Percentiles rank a stretch among this genome's conserved stretches.
These are phyloP conservation scores for Raphanus raphanistrum DNA, from an alignment of 345 rosid genomes.

Conservation along the genomic window DNA sequence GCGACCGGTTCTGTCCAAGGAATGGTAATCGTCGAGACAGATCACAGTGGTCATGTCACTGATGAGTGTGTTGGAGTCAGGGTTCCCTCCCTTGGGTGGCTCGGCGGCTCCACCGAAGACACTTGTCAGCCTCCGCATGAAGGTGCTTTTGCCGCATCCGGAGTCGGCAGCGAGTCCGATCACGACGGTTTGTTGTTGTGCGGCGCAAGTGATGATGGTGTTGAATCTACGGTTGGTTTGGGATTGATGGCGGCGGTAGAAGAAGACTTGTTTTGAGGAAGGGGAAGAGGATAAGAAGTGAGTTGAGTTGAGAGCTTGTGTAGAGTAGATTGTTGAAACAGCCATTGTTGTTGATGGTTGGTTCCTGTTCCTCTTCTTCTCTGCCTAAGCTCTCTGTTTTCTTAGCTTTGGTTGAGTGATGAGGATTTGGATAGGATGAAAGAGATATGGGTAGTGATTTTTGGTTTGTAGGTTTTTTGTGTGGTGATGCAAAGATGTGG, in stretches of 20 bases:
- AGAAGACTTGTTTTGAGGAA: slow-evolving; percentile 50
- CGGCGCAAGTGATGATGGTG: slow-evolving; percentile 62
- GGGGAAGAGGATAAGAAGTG: slow-evolving; percentile 54
- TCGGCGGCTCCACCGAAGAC: slow-evolving; percentile 95
- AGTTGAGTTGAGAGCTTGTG: slow-evolving; percentile 69
- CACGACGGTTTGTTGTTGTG: slow-evolving; percentile 65
- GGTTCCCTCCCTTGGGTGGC: slow-evolving; percentile 95
- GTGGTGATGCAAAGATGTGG: slow-evolving; percentile 30
- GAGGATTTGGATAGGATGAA: slow-evolving; percentile 38
- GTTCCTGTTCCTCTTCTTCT: slow-evolving; percentile 28
- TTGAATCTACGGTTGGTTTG: slow-evolving; percentile 39
- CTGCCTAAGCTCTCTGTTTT: slow-evolving; percentile 37
- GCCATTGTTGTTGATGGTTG: slow-evolving; percentile 52
- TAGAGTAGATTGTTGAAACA: slow-evolving; percentile 64
- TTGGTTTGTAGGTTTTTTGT: slow-evolving; percentile 29
- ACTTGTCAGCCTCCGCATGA: slow-evolving; percentile 87
- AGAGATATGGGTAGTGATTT: slow-evolving; percentile 31
- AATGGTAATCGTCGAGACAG: slow-evolving; percentile 91
- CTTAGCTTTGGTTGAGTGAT: slow-evolving; percentile 36
- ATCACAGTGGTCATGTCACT: slow-evolving; percentile 92
- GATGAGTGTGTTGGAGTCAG: slow-evolving; percentile 92
- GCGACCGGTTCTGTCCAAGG: slow-evolving; percentile 82
- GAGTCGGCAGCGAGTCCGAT: slow-evolving; percentile 96
- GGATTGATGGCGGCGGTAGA: slow-evolving; percentile 38
- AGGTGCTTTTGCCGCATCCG: slow-evolving; percentile 92